Conservation (phyloP, 495 filamentous ascomycete species). For the Friedmanniomyces simplex region DNA sequence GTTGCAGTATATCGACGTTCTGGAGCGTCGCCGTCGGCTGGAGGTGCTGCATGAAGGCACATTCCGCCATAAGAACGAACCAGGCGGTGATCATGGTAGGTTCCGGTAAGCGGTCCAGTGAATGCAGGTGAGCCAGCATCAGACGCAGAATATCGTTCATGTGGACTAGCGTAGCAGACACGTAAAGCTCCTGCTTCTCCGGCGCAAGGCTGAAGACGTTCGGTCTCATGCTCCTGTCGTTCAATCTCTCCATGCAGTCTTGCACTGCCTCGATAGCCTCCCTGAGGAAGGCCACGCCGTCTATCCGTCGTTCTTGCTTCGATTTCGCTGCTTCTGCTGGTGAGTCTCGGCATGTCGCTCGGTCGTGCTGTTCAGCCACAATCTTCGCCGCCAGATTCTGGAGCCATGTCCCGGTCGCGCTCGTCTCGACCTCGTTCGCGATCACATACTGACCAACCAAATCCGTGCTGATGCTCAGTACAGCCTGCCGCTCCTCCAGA, state of each 20-base stretch:
- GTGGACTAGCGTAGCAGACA: slow-evolving; percentile 52
- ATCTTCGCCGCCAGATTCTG: slow-evolving; percentile 3
- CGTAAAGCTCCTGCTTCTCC: slow-evolving; percentile 52
- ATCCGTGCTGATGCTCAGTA: slow-evolving; percentile 38
- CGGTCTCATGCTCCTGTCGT: slow-evolving; percentile 44
- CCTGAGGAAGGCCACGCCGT: neutral
- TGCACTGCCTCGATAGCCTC: slow-evolving; percentile 38
- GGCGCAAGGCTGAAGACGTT: slow-evolving; percentile 37
- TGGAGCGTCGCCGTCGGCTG: neutral
- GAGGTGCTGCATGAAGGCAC: slow-evolving; percentile 49
- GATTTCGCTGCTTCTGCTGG: neutral
- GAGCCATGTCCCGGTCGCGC: slow-evolving; percentile 3
- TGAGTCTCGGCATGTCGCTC: neutral
- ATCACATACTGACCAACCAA: slow-evolving; percentile 18
- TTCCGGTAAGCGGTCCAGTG: slow-evolving; percentile 43
- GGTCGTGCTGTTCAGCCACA: neutral
- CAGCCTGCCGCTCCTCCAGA: slow-evolving; percentile 54
- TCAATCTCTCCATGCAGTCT: slow-evolving; percentile 36
- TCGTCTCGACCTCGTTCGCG: neutral
- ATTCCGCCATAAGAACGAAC: slow-evolving; percentile 58
- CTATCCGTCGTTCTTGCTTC: neutral
- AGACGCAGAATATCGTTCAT: slow-evolving; percentile 62
- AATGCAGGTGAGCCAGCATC: slow-evolving; percentile 58
- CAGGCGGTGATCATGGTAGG: slow-evolving; percentile 54
- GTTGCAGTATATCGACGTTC: slow-evolving; percentile 42